Percentiles rank a stretch among this genome's conserved stretches.
Conservation (phyloP, 176 grass and related monocot species). For the Ensete ventricosum region DNA sequence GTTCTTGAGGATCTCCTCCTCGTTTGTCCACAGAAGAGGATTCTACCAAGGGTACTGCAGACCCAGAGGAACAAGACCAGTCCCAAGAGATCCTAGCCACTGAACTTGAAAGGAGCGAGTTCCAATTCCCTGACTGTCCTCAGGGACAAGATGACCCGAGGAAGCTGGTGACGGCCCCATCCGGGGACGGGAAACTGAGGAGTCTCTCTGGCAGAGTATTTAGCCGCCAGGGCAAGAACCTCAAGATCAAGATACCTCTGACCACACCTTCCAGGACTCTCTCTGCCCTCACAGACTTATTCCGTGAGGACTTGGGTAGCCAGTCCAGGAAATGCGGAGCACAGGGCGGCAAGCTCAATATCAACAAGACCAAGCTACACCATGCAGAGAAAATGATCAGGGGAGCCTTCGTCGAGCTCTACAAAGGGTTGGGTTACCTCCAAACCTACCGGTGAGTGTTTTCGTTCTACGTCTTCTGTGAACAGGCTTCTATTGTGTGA, state of each 20-base stretch:
- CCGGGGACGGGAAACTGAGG: constrained; percentile 34
- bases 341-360: constrained; percentile 49
- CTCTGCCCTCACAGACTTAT: constrained; percentile 52
- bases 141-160: constrained; percentile 35
- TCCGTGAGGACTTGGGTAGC: constrained; percentile 61
- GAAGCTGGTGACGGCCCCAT: constrained; percentile 21
- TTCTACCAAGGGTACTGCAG: constrained; percentile 27
- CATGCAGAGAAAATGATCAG: constrained; percentile 98
- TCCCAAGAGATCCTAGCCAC: constrained; percentile 33
- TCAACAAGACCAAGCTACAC: constrained; percentile 82
- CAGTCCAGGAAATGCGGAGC: constrained; percentile 41
- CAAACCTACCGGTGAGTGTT: constrained; percentile 58
- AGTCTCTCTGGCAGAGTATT: constrained; percentile 51
- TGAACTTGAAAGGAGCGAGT: constrained; percentile 22
- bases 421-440: constrained; percentile 80
- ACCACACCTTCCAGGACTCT: constrained; percentile 81
- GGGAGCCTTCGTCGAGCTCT: constrained; percentile 76
- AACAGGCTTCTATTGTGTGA: no score
- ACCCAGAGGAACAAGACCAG: constrained; percentile 29
- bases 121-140: constrained; percentile 29
- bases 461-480: not conserved
- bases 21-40: constrained; percentile 40
- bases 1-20: not conserved
- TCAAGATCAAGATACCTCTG: constrained; percentile 85
- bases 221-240: constrained; percentile 64